A percentile compares a stretch with the other conserved stretches of the same genome.
These are phyloP conservation scores for Tanacetum coccineum DNA, from an alignment of 129 eudicot genomes.

Conservation along the genomic window DNA sequence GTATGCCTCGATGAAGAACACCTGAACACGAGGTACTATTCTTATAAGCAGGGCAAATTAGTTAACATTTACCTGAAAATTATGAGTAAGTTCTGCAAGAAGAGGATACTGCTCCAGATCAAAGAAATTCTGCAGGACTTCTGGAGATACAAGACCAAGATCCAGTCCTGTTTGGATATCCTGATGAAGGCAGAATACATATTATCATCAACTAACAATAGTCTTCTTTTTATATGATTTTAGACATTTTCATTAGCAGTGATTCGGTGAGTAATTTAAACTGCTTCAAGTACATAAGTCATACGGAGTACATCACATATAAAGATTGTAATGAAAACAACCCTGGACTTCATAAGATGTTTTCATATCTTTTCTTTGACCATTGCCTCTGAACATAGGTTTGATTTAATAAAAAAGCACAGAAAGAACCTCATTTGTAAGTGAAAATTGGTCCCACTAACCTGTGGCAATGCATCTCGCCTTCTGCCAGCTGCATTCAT, in stretches of 20 bases:
- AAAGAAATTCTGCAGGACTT: slow-evolving; percentile 82
- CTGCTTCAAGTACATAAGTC: background rate
- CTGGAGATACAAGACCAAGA: slow-evolving; percentile 98
- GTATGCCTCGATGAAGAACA: background rate
- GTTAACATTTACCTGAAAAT: slow-evolving; percentile 64
- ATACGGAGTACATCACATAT: too few species aligned
- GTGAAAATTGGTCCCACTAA: slow-evolving; percentile 26
- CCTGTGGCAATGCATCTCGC: slow-evolving; percentile 99
- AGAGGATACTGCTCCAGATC: slow-evolving; percentile 90
- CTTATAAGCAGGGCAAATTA: background rate
- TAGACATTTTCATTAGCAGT: background rate
- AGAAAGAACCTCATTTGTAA: background rate
- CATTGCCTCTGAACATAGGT: background rate
- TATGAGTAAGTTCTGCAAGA: slow-evolving; percentile 70
- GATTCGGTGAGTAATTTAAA: background rate
- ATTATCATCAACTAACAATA: background rate
- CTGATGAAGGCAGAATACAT: background rate
- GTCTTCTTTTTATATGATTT: background rate
- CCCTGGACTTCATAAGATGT: background rate
- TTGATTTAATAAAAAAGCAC: background rate
- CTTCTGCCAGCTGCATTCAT: slow-evolving; percentile 97
- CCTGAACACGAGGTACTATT: slow-evolving; percentile 5
- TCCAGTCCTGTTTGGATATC: slow-evolving; percentile 93
- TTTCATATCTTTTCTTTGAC: background rate
- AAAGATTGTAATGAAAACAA: background rate